A percentile compares a stretch with the other conserved stretches of the same genome.
Conservation (phyloP, 2,329 filamentous ascomycete genomes). For the Juglanconis juglandina region DNA sequence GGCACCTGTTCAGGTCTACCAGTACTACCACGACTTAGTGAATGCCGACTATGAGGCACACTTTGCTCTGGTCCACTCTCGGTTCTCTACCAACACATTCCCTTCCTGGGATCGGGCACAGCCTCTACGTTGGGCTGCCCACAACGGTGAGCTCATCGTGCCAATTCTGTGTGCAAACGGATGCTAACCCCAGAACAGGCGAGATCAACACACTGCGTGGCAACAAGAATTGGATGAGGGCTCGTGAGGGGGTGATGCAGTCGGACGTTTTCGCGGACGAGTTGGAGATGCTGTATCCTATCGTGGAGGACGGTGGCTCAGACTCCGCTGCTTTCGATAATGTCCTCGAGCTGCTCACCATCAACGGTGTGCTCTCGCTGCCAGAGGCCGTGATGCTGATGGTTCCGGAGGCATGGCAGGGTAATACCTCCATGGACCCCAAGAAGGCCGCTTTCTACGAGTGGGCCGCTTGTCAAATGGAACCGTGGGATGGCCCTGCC, state of each 20-base stretch:
- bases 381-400: conserved; percentile 98
- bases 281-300: conserved; percentile 84
- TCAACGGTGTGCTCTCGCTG: conserved; percentile 92
- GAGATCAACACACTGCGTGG: conserved; percentile 97
- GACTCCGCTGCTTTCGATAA: conserved; percentile 98
- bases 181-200: conserved; percentile 37
- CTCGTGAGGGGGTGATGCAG: conserved; percentile 89
- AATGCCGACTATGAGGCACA: conserved; percentile 97
- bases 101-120: conserved; percentile 97
- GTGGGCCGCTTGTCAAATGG: conserved; percentile 98
- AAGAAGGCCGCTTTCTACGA: conserved; percentile 97
- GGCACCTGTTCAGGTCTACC: conserved; percentile 90
- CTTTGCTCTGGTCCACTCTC: conserved; percentile 93
- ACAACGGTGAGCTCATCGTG: conserved; percentile 67
- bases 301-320: conserved; percentile 93
- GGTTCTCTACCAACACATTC: conserved; percentile 98
- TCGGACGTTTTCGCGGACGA: conserved; percentile 91
- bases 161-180: not conserved
- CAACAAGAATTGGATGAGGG: conserved; percentile 99
- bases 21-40: conserved; percentile 95
- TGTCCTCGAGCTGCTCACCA: conserved; percentile 86
- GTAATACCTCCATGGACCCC: conserved; percentile 85
- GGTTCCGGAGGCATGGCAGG: conserved; percentile 98
- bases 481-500: conserved; percentile 95
- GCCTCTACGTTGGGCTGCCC: conserved; percentile 91